These are phyloP conservation scores for Amaranthus hypochondriacus DNA, from an alignment of 148 eudicot species.

Conservation along the genomic window DNA sequence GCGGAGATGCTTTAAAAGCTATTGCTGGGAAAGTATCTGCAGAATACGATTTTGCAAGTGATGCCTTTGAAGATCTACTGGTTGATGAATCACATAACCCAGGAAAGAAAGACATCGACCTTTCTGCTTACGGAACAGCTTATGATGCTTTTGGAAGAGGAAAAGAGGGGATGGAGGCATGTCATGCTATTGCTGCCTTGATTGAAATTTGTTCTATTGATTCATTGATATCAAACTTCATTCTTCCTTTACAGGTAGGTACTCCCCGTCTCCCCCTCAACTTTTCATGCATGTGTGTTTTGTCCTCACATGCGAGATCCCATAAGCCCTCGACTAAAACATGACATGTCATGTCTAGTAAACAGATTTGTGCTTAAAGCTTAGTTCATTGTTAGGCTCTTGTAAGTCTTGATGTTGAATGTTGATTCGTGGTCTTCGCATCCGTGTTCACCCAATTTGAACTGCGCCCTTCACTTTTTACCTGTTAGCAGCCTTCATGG, in stretches of 20 bases:
- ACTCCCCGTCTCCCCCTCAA: neutral
- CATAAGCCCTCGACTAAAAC: neutral
- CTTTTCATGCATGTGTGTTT: neutral
- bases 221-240: constrained; percentile 93
- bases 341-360: neutral
- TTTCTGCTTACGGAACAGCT: constrained; percentile 78
- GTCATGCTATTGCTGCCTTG: constrained; percentile 93
- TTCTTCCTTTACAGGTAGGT: constrained; percentile 89
- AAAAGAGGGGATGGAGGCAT: constrained; percentile 76
- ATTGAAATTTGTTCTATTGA: constrained; percentile 92
- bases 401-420: too few relatives aligned
- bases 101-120: constrained; percentile 24
- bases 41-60: constrained; percentile 59
- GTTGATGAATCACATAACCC: constrained; percentile 20
- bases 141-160: constrained; percentile 83
- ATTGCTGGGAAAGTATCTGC: constrained; percentile 92
- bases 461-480: too few relatives aligned
- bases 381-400: too few relatives aligned
- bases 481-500: too few relatives aligned
- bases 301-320: neutral
- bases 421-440: too few relatives aligned
- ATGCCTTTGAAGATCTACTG: constrained; percentile 23
- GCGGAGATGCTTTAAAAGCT: constrained; percentile 79
- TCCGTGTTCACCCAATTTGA: too few relatives aligned
- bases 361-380: neutral